These are phyloP conservation scores for Eimeria mitis DNA, from an alignment of 169 alveolate species.

Conservation along the genomic window DNA sequence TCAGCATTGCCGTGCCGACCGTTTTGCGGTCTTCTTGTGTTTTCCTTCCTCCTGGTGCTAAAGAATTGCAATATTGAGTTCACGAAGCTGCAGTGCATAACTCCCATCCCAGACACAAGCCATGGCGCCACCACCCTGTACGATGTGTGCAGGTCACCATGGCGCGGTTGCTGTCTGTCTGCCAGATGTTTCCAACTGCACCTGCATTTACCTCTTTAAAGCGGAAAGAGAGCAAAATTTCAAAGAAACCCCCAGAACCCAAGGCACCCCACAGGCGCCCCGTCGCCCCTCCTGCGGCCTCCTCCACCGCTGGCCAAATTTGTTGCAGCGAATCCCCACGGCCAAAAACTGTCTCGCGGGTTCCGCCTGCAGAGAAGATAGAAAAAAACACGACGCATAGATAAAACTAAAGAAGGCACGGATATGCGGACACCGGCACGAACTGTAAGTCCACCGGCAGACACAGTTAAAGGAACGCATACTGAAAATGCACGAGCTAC, in stretches of 20 bases:
- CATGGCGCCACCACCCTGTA: background rate
- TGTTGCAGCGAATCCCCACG: conserved; percentile 2
- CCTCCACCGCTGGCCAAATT: conserved; percentile 2
- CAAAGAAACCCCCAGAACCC: conserved; percentile 32
- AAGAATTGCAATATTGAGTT: background rate
- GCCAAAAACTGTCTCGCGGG: conserved; percentile 17
- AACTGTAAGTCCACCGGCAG: background rate
- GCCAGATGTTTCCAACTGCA: background rate
- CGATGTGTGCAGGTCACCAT: background rate
- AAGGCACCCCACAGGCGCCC: conserved; percentile 53
- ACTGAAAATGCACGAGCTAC: background rate
- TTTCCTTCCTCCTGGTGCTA: background rate
- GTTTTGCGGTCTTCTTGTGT: background rate
- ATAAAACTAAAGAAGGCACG: background rate
- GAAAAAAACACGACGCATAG: background rate
- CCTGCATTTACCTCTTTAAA: background rate
- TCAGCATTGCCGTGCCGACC: background rate
- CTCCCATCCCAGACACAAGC: background rate
- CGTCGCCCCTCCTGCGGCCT: conserved; percentile 29
- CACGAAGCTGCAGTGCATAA: background rate
- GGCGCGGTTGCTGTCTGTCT: background rate
- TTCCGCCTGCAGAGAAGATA: conserved; percentile 10
- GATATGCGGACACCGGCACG: background rate
- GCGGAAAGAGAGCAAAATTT: background rate
- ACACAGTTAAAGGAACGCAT: background rate